Evolutionary conservation across 768 basidiomycete species (phyloP).

Genomic region (Pulveroboletus sp.): DNA sequence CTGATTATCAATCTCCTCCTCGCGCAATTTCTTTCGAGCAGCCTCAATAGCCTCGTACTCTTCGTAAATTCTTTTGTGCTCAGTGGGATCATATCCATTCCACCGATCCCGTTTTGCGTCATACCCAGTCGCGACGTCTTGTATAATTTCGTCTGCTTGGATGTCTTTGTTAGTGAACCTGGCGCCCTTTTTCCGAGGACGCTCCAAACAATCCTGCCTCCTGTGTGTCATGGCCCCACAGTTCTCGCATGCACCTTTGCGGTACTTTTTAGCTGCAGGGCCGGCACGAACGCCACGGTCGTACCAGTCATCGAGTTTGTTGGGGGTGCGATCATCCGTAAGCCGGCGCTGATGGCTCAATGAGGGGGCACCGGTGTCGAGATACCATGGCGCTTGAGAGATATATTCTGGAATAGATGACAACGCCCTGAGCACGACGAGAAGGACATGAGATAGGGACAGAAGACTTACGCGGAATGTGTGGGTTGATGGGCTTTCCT

Average conservation of each 20-base stretch:
- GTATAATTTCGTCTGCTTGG: constrained; percentile 85
- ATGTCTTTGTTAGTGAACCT: constrained; percentile 89
- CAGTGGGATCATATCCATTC: constrained; percentile 94
- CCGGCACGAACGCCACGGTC: constrained; percentile 80
- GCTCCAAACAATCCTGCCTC: constrained; percentile 86
- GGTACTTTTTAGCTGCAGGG: constrained; percentile 92
- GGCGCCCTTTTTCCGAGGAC: constrained; percentile 94
- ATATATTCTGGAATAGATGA: constrained; percentile 71
- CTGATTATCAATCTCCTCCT: constrained; percentile 98
- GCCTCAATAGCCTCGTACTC: constrained; percentile 93
- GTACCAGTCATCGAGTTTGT: constrained; percentile 87
- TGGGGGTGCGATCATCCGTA: constrained; percentile 48
- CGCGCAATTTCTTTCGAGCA: constrained; percentile 83
- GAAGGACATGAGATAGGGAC: neutral
- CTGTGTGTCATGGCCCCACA: constrained; percentile 97
- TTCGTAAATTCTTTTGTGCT: constrained; percentile 83
- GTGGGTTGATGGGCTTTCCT: constrained; percentile 94
- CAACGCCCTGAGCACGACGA: neutral
- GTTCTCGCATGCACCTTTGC: constrained; percentile 98
- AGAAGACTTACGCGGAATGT: constrained; percentile 85
- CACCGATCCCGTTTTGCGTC: constrained; percentile 96
- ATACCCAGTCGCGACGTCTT: constrained; percentile 71
- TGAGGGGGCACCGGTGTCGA: constrained; percentile 90
- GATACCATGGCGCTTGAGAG: constrained; percentile 98
- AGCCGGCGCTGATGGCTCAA: constrained; percentile 90